Evolutionary conservation across 257 asterid genomes (phyloP).

Genomic region (Ligustrum vulgare): DNA sequence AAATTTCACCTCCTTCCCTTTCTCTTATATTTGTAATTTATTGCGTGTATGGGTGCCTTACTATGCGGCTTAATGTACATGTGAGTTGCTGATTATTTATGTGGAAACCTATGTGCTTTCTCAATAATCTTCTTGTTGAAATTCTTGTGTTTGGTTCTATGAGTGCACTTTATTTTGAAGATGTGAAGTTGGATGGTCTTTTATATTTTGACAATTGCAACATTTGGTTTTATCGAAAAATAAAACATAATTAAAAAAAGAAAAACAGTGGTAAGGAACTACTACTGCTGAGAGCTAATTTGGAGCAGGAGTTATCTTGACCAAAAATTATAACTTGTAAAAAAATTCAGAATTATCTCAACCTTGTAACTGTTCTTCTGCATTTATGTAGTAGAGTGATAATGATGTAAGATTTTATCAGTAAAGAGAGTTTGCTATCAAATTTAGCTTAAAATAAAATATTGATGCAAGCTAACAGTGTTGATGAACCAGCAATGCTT

Average conservation of each 20-base stretch:
- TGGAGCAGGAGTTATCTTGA: neutral
- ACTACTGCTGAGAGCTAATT: neutral
- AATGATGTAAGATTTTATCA: slow-evolving; percentile 7
- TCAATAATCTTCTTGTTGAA: neutral
- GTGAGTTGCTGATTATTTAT: neutral
- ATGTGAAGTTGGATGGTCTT: neutral
- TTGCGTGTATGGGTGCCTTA: neutral
- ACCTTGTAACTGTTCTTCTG: neutral
- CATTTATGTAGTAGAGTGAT: slow-evolving; percentile 8
- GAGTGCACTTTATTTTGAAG: neutral
- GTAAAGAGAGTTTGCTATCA: neutral
- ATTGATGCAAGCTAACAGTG: neutral
- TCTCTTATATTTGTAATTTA: neutral
- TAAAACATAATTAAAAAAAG: neutral
- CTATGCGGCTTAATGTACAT: neutral
- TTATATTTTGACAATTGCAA: neutral
- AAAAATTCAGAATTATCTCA: neutral
- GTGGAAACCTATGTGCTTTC: neutral
- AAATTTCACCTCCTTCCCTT: neutral
- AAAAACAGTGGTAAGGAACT: neutral
- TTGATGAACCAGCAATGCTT: neutral
- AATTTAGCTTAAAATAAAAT: slow-evolving; percentile 1
- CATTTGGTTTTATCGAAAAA: neutral
- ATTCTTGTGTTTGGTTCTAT: slow-evolving; percentile 7
- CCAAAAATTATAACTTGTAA: neutral